phyloP scores from a whole-genome alignment of 371 early-diverging fungal species.

The Mortierella sp. region DNA sequence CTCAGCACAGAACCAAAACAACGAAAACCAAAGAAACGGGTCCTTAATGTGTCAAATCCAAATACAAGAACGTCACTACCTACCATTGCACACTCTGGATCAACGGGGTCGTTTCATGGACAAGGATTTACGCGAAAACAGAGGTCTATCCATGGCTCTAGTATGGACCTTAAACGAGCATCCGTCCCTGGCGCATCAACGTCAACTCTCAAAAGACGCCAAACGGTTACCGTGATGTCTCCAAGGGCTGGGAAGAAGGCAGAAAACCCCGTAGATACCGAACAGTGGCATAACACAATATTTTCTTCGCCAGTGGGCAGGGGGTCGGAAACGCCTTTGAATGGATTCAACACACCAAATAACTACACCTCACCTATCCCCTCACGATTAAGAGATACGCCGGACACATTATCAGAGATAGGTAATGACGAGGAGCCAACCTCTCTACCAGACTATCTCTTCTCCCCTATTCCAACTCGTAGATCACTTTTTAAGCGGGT shows the following conservation, averaged over 20 bases:
- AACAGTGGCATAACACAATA: slow-evolving; percentile 8
- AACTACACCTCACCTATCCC: slow-evolving; percentile 27
- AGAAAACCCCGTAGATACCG: neutral
- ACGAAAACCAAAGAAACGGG: slow-evolving; percentile 18
- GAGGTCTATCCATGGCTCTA: slow-evolving; percentile 7
- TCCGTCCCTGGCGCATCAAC: slow-evolving; percentile 10
- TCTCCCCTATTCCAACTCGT: slow-evolving; percentile 70
- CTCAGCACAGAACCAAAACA: slow-evolving; percentile 55
- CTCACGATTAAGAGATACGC: slow-evolving; percentile 28
- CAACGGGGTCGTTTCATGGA: slow-evolving; percentile 17
- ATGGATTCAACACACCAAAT: slow-evolving; percentile 31
- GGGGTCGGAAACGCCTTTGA: slow-evolving; percentile 26
- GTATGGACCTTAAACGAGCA: slow-evolving; percentile 17
- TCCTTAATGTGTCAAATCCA: slow-evolving; percentile 3
- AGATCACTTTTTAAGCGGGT: slow-evolving; percentile 76
- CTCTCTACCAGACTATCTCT: slow-evolving; percentile 58
- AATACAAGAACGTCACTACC: neutral
- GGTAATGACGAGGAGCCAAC: slow-evolving; percentile 8
- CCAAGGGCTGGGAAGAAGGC: slow-evolving; percentile 22
- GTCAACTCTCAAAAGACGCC: slow-evolving; percentile 34
- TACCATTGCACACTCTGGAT: neutral
- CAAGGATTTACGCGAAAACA: neutral
- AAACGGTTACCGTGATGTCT: slow-evolving; percentile 47
- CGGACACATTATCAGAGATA: neutral
- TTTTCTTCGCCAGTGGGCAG: neutral